These are phyloP conservation scores for Geotrichum australiense DNA, from an alignment of 1,139 yeast genomes.

Conservation along the genomic window DNA sequence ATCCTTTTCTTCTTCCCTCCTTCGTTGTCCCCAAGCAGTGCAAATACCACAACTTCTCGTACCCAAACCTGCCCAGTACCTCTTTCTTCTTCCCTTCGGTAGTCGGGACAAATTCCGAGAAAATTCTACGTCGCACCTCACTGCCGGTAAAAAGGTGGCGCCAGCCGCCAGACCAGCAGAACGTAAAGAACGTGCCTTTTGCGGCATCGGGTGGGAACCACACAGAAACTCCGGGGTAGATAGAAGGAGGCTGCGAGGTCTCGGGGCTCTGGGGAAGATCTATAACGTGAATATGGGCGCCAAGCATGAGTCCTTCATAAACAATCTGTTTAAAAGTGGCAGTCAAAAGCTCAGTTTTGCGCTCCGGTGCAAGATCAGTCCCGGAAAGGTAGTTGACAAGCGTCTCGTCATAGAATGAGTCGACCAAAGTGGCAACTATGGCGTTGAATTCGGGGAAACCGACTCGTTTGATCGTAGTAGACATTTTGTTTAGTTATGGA, in stretches of 20 bases:
- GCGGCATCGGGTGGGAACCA: conserved; percentile 1
- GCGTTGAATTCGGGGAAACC: background rate
- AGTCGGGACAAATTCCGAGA: background rate
- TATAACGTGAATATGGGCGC: background rate
- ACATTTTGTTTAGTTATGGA: background rate
- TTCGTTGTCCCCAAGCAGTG: background rate
- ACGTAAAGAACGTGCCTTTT: background rate
- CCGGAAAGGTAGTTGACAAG: background rate
- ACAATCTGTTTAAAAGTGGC: background rate
- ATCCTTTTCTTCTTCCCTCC: conserved; percentile 1
- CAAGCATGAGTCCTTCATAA: background rate
- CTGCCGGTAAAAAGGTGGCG: background rate
- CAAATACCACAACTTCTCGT: background rate
- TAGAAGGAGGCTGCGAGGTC: background rate
- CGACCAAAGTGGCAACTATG: background rate
- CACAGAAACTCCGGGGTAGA: background rate
- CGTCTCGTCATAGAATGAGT: background rate
- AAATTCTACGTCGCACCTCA: background rate
- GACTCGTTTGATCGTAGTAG: background rate
- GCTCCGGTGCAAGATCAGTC: background rate
- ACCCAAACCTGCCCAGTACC: background rate
- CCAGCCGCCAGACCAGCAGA: background rate
- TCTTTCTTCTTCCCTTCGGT: background rate
- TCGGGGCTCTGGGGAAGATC: no score
- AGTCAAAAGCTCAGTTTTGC: background rate